phyloP scores from a whole-genome alignment of 2,329 filamentous ascomycete genomes.

The Coleophoma crateriformis region DNA sequence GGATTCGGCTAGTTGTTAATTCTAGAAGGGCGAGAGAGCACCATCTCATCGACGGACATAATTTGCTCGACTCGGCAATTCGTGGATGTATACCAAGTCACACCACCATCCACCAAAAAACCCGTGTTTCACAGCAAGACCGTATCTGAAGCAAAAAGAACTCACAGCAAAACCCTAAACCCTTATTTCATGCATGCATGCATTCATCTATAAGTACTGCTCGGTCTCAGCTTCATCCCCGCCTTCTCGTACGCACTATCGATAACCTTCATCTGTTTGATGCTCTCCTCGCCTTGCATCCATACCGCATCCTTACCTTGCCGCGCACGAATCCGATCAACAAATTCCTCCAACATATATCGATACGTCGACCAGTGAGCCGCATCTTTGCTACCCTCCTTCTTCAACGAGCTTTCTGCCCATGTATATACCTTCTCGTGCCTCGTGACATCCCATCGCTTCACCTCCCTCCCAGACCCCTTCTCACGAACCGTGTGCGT shows the following conservation, averaged over 20 bases:
- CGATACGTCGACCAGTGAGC: constrained; percentile 38
- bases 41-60: too few species aligned
- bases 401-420: background rate
- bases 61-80: too few species aligned
- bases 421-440: constrained; percentile 16
- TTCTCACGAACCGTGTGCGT: constrained; percentile 9
- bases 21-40: too few species aligned
- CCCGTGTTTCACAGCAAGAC: too few species aligned
- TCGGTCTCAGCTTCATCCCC: constrained; percentile 24
- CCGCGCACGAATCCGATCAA: constrained; percentile 35
- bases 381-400: constrained; percentile 18
- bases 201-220: background rate
- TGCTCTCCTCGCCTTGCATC: constrained; percentile 35
- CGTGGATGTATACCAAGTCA: too few species aligned
- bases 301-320: constrained; percentile 29
- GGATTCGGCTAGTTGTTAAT: too few species aligned
- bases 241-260: constrained; percentile 40
- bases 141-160: too few species aligned
- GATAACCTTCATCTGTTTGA: constrained; percentile 38
- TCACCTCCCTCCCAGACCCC: constrained; percentile 5
- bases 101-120: too few species aligned
- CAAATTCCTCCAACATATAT: constrained; percentile 43
- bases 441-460: constrained; percentile 13
- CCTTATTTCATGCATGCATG: too few species aligned
- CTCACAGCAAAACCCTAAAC: too few species aligned